phyloP scores from a whole-genome alignment of 1,284 basidiomycete species.

The Porodaedalea pini region DNA sequence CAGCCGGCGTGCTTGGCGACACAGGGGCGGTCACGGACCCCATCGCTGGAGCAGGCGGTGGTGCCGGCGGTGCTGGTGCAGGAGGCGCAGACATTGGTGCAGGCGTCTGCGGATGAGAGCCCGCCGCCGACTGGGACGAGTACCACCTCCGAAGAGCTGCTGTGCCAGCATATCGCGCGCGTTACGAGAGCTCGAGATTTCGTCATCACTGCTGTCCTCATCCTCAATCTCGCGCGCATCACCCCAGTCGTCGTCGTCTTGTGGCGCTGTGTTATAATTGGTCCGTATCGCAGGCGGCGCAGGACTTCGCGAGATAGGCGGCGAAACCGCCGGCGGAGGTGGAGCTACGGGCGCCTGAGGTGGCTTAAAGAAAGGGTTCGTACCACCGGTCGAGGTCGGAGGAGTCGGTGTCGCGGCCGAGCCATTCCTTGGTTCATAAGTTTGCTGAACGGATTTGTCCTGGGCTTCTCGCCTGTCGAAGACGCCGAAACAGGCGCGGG shows the following conservation, averaged over 20 bases:
- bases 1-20: constrained; percentile 25
- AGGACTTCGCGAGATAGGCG: constrained; percentile 37
- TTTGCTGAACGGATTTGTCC: constrained; percentile 70
- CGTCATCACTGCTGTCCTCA: constrained; percentile 78
- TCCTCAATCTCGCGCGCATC: constrained; percentile 72
- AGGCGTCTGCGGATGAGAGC: constrained; percentile 30
- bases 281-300: constrained; percentile 49
- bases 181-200: constrained; percentile 59
- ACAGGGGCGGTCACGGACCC: constrained; percentile 24
- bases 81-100: constrained; percentile 37
- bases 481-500: constrained; percentile 27
- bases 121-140: constrained; percentile 45
- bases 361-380: constrained; percentile 59
- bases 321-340: constrained; percentile 21
- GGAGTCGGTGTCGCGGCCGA: constrained; percentile 28
- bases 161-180: constrained; percentile 73
- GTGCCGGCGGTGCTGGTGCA: constrained; percentile 33
- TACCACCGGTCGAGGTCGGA: constrained; percentile 34
- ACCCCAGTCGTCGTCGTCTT: constrained; percentile 77
- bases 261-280: constrained; percentile 59
- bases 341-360: constrained; percentile 27
- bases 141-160: constrained; percentile 68
- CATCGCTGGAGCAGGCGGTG: constrained; percentile 32
- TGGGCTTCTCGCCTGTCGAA: constrained; percentile 38
- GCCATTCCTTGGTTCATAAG: constrained; percentile 48